A percentile compares a stretch with the other conserved stretches of the same genome.
phyloP scores from a whole-genome alignment of 2,329 filamentous ascomycete species.

The Helotiales sp. region DNA sequence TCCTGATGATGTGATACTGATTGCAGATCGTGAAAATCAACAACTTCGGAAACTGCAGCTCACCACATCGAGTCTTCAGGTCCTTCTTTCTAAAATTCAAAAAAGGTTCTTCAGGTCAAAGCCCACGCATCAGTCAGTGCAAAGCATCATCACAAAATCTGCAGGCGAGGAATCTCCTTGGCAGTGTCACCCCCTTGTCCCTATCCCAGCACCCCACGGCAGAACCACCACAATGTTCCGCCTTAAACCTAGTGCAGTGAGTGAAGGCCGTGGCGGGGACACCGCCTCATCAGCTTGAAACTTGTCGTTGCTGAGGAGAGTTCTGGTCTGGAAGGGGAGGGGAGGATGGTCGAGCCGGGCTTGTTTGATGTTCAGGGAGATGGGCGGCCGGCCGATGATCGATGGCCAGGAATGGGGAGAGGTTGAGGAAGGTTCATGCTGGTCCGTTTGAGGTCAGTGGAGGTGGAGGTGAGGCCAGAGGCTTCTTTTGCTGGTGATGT shows the following conservation, averaged over 20 bases:
- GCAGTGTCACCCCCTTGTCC: constrained; percentile 10
- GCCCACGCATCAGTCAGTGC: not conserved
- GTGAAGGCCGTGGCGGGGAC: not conserved
- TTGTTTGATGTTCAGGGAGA: constrained; percentile 17
- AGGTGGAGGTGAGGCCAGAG: not conserved
- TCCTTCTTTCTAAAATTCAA: not conserved
- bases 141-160: not conserved
- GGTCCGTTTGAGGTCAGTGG: not conserved
- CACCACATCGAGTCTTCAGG: not conserved
- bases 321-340: not conserved
- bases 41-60: not conserved
- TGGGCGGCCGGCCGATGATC: not conserved
- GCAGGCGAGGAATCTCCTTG: constrained; percentile 8
- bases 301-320: constrained; percentile 11
- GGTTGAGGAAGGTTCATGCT: constrained; percentile 8
- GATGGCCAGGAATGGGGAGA: not conserved
- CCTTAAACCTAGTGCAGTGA: constrained; percentile 16
- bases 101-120: not conserved
- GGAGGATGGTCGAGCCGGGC: constrained; percentile 8
- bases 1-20: not conserved
- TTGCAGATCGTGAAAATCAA: not conserved
- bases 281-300: constrained; percentile 21
- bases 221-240: not conserved
- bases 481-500: not conserved
- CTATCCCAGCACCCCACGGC: not conserved